Conservation (phyloP, 805 yeast genomes). For the Cyberlindnera misumaiensis region DNA sequence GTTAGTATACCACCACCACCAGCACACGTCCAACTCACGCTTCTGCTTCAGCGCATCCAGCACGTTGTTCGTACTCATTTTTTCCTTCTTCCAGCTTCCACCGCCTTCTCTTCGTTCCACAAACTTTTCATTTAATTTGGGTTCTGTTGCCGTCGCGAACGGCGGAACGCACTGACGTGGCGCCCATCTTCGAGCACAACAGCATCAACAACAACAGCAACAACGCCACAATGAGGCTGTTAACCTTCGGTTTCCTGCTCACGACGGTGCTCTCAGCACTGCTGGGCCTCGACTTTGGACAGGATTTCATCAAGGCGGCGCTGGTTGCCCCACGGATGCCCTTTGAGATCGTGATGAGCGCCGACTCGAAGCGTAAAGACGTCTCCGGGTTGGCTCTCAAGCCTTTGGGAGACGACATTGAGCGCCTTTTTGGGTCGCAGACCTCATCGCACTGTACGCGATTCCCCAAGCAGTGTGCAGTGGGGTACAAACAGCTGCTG, state of each 20-base stretch:
- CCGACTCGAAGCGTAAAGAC: conserved; percentile 90
- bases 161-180: no score
- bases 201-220: neutral
- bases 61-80: conserved; percentile 19
- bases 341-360: conserved; percentile 80
- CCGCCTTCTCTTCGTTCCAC: neutral
- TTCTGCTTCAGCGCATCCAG: conserved; percentile 21
- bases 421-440: conserved; percentile 74
- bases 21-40: conserved; percentile 10
- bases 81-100: neutral
- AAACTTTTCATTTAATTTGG: conserved; percentile 1
- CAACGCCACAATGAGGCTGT: conserved; percentile 3
- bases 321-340: conserved; percentile 87
- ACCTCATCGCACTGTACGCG: conserved; percentile 64
- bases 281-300: conserved; percentile 85
- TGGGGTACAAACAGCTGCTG: conserved; percentile 62
- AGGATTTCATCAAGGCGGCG: conserved; percentile 79
- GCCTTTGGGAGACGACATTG: conserved; percentile 38
- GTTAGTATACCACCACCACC: conserved; percentile 4
- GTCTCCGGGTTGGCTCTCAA: conserved; percentile 69
- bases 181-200: neutral
- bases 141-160: no score
- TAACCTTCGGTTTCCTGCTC: conserved; percentile 5
- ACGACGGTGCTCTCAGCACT: conserved; percentile 46
- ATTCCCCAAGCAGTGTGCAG: conserved; percentile 62